Base-by-base conservation (phyloP, 495 filamentous ascomycete species). In the Aspergillus coremiiformis region DNA sequence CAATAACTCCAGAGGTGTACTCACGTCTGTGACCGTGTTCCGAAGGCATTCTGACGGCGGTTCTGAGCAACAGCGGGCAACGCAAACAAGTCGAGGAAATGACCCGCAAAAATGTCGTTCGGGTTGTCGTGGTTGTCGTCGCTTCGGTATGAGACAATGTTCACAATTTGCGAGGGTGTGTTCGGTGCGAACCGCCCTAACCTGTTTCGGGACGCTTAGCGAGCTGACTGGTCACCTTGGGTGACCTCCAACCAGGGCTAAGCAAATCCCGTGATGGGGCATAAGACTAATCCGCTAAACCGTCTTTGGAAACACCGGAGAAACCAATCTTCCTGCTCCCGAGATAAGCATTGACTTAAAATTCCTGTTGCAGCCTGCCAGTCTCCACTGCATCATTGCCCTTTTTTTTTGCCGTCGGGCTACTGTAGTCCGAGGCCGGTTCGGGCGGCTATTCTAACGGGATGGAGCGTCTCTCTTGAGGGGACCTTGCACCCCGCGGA, bases 11-110 rank as follows among this genome's bases (percentile, higher is more conserved):
- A 48, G 14, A 51, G 53, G 54, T 54, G 51, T 29, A 84, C 86
- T 87, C 77, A 90, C 87, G 79, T 80, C 85, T 81, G 80, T 90
- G 84, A 78, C 86, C 86, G 63, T 84, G 74, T 83, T 86, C 85
- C 65, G 83, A 81, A 83, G 84, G 80, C 86, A 90, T 90, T 71
- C 79, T 87, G 83, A 75, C 74, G 64, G 66, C 60, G 65, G 58
- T 66, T 67, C 70, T 73, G 69, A 71, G 66, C 64, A 61, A 57
- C 59, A 66, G 66, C 69, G 66, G 70, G 69, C 68, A 68, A 71
- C 67, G 65, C 70, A 71, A 69, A 67, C 63, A 71, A 67, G 71
- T 74, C 71, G 68, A 74, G 66, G 55, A 61, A 55, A 69, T 72
- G 69, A 69, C 71, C 71, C 69, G 72, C 70, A 70, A 69, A 65